These are phyloP conservation scores for Saprolegnia parasitica DNA, from an alignment of 352 stramenopile genomes.

Conservation along the genomic window DNA sequence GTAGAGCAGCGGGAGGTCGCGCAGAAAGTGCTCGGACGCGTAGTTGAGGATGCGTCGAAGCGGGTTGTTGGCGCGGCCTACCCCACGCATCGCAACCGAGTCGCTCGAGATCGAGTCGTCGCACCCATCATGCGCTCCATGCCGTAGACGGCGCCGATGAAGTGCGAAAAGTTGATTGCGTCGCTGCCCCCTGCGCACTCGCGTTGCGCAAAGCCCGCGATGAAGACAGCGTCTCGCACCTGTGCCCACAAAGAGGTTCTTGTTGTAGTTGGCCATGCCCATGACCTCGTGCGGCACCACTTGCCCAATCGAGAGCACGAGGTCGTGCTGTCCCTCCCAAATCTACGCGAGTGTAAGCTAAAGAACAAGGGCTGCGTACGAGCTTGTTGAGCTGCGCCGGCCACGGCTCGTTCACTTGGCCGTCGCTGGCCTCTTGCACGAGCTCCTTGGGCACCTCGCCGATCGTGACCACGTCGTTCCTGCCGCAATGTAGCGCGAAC, in stretches of 20 bases:
- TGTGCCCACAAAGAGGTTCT: conserved; percentile 98
- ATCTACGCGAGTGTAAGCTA: conserved; percentile 37
- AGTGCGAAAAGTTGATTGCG: conserved; percentile 97
- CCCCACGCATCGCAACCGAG: too few species aligned
- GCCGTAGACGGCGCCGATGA: conserved; percentile 96
- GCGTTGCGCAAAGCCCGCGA: neutral
- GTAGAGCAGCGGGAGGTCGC: conserved; percentile 91
- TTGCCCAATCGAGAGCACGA: conserved; percentile 96
- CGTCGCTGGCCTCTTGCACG: conserved; percentile 89
- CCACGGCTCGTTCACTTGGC: conserved; percentile 94
- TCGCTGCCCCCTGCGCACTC: conserved; percentile 64
- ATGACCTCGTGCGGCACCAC: conserved; percentile 97
- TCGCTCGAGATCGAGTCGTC: too few species aligned
- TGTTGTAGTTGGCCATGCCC: conserved; percentile 99
- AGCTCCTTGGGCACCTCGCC: conserved; percentile 91
- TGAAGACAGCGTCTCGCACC: conserved; percentile 31
- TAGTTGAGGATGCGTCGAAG: conserved; percentile 95
- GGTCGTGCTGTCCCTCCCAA: conserved; percentile 89
- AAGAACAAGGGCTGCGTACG: conserved; percentile 42
- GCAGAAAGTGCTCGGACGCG: conserved; percentile 89
- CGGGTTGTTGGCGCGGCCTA: conserved; percentile 89
- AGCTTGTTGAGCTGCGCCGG: conserved; percentile 95
- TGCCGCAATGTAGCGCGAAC: conserved; percentile 27
- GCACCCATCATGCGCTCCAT: conserved; percentile 97
- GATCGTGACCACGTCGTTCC: conserved; percentile 95